A percentile compares a stretch with the other conserved stretches of the same genome.
Conservation (phyloP, 441 rosid genomes). For the Pelargonium exstipulatum region DNA sequence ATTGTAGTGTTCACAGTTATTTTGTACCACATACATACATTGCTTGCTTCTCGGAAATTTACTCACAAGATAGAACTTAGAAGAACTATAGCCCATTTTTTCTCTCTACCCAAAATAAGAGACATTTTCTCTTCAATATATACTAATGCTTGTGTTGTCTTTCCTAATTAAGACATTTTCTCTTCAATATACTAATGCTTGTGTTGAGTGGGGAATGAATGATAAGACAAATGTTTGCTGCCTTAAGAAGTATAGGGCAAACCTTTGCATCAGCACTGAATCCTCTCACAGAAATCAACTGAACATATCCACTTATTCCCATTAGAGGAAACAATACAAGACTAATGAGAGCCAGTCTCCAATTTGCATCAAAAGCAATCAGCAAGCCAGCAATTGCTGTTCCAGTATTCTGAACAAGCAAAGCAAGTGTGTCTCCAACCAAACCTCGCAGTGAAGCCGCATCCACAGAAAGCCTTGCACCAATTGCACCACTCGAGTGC, state of each 20-base stretch:
- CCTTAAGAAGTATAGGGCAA: neutral
- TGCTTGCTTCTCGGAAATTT: neutral
- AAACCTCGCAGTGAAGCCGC: slow-evolving; percentile 46
- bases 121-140: too few species aligned
- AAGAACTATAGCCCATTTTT: too few species aligned
- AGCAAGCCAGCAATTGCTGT: slow-evolving; percentile 45
- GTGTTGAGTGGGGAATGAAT: neutral
- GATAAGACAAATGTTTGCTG: too few species aligned
- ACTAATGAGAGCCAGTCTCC: slow-evolving; percentile 48
- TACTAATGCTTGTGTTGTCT: too few species aligned
- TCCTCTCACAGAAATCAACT: slow-evolving; percentile 44
- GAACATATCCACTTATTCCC: slow-evolving; percentile 40
- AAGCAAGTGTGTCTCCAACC: slow-evolving; percentile 60
- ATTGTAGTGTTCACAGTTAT: neutral
- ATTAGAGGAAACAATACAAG: slow-evolving; percentile 46
- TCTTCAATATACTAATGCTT: too few species aligned
- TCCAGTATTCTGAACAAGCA: slow-evolving; percentile 46
- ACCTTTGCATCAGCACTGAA: slow-evolving; percentile 74
- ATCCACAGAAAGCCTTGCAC: slow-evolving; percentile 65
- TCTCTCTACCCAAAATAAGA: too few species aligned
- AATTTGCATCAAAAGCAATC: slow-evolving; percentile 58
- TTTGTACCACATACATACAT: neutral
- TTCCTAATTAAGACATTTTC: too few species aligned
- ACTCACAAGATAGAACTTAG: neutral
- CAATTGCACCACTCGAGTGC: slow-evolving; percentile 68